Base-by-base conservation (phyloP, 805 yeast genomes). In the Candida ficus region DNA sequence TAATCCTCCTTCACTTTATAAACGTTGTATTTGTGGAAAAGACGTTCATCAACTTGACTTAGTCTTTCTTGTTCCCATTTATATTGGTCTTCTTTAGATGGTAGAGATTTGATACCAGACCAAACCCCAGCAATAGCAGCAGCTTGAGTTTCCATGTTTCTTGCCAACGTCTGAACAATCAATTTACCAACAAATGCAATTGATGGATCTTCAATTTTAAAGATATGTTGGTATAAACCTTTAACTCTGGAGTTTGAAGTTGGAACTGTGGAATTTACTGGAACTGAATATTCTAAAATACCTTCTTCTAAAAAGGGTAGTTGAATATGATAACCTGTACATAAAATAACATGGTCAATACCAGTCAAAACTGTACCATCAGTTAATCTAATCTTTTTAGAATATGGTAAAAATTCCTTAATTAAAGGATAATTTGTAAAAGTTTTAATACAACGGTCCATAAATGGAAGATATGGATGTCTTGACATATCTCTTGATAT, bases 401-500 rank as follows among this genome's bases (percentile, higher is more conserved):
- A 59, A 20, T 56, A 60, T 40, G 64, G 46, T 22, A 58, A 41
- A 35, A 54, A 47, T 40, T 57, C 52, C 22, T 61, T 39, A 26
- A 62, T 48, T 30, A 58, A 42, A 13, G 52, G 54, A 46, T 22
- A 62, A 60, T 18, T 66, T 16, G 41, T 40, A 38, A 58, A 56
- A 4, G 52, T 39, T 4, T 46, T 37, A 6, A 53, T 45, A 30
- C 56, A 53, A 22, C 58, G 47, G 7, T 70, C 56, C 39, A 72
- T 71, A 8, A 53, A 57, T 23, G 66, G 62, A 18, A 71, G 50
- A 66, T 71, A 70, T 32, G 53, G 63, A 49, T 84, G 90, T 10
- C 66, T 64, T 18, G 73, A 79, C 82, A 90, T 79, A 47, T 80
- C 78, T 41, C 96, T 68, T 30, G 85, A 76, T 41, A 88, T 66